Evolutionary conservation across 208 protist genomes (phyloP), one percentile per base, ranked within the genome.

Genomic region (Acanthamoeba divionensis): DNA sequence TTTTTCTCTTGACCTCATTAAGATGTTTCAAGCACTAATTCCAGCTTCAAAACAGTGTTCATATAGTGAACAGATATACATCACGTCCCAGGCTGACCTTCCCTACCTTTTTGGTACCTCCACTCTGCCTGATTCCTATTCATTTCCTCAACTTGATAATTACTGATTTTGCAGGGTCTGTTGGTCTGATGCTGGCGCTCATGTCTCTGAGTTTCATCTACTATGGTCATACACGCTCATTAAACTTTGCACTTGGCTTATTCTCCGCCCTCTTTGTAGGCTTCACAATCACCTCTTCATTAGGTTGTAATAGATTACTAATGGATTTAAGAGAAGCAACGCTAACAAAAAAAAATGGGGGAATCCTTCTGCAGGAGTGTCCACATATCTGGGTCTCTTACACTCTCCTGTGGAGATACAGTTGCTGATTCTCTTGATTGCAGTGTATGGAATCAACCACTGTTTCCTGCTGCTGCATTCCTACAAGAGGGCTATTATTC

Each of bases 81-180:
- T 77, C 67, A 41, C 55, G 55, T 47, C 48, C 48, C 67, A 77
- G 55, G 67, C 26, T 57, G 67, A 29, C 55, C 67, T 77, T 57
- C 67, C 55, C 67, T n/a, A 41, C 67, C 36, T 57, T 77, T 41
- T 36, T 77, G 24, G 41, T 47, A n/a, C 45, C 48, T 29, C 55
- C 45, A 47, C 67, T 26, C 4, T 77, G 26, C 41, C 15, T 77
- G 67, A 26, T 41, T 47, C 45, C 67, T 1, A 77, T 41, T n/a
- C n/a, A n/a, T n/a, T n/a, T n/a, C n/a, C n/a, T n/a, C n/a, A n/a
- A n/a, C n/a, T n/a, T n/a, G n/a, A n/a, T n/a, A n/a, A n/a, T n/a
- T n/a, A n/a, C n/a, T n/a, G n/a, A n/a, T n/a, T n/a, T n/a, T n/a
- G n/a, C n/a, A n/a, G n/a, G n/a, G n/a, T n/a, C n/a, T 47, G 67